Percentiles rank a stretch among this genome's conserved stretches.
These are phyloP conservation scores for Acanthamoeba quina DNA, from an alignment of 208 protist species.

Conservation along the genomic window DNA sequence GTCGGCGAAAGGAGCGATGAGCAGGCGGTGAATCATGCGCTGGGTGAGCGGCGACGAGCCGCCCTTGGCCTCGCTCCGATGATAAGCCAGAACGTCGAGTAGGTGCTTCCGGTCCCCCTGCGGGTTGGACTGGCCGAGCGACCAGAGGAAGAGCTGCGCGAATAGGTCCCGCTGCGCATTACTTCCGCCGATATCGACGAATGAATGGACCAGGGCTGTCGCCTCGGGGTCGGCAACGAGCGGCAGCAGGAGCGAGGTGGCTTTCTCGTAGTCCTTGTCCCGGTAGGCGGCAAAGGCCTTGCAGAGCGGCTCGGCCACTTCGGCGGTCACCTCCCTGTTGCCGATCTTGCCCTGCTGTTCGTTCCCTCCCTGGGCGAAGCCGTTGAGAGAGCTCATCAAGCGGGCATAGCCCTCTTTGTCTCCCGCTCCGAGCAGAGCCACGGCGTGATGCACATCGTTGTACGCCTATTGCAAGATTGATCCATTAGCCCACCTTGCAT, in stretches of 20 bases:
- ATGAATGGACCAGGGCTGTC: not conserved
- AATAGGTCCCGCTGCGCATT: slow-evolving; percentile 48
- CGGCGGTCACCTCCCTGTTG: slow-evolving; percentile 20
- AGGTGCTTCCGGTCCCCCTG: not conserved
- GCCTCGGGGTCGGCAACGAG: not conserved
- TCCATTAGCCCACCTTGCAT: not conserved
- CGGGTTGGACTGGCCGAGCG: slow-evolving; percentile 14
- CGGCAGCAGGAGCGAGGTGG: not conserved
- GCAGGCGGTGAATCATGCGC: not conserved
- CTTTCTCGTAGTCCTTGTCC: not conserved
- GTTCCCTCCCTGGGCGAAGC: not conserved
- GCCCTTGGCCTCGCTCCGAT: slow-evolving; percentile 1
- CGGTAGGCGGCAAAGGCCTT: slow-evolving; percentile 10
- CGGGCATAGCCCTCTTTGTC: not conserved
- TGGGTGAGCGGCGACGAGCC: not conserved
- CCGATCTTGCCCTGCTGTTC: not conserved
- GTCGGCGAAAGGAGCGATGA: not conserved
- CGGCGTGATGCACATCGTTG: slow-evolving; percentile 40
- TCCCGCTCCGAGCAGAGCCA: not conserved
- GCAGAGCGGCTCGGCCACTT: not conserved
- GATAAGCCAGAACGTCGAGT: not conserved
- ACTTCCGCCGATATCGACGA: slow-evolving; percentile 1
- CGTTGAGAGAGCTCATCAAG: not conserved
- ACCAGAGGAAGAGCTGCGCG: slow-evolving; percentile 40
- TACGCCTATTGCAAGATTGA: not conserved